Evolutionary conservation across 768 basidiomycete species (phyloP).

Genomic region (Imleria badia): DNA sequence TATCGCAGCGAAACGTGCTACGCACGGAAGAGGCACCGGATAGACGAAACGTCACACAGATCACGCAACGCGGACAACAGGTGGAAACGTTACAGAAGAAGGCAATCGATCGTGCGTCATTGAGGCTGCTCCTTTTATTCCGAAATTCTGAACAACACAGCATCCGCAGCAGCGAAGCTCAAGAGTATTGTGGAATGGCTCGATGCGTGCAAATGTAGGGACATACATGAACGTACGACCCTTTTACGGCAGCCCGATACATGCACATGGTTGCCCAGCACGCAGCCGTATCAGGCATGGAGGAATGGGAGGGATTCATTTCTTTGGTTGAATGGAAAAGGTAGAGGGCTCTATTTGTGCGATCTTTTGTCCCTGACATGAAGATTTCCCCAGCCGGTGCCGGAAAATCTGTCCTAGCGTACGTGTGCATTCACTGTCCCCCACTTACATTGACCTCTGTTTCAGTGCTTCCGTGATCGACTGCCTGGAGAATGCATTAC

Average conservation of each 20-base stretch:
- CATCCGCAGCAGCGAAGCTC: conserved; percentile 3
- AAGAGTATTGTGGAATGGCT: conserved; percentile 3
- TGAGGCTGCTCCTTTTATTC: not conserved
- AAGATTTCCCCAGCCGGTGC: conserved; percentile 8
- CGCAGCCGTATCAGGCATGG: conserved; percentile 1
- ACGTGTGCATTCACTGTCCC: fast-evolving
- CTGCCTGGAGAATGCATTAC: not conserved
- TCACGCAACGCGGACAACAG: too few relatives aligned
- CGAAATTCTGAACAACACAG: too few relatives aligned
- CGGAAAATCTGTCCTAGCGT: conserved; percentile 19
- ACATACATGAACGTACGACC: not conserved
- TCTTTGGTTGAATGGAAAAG: conserved; percentile 17
- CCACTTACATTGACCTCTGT: not conserved
- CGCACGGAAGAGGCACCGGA: too few relatives aligned
- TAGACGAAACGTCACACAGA: too few relatives aligned
- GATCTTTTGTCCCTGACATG: not conserved
- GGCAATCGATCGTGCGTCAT: too few relatives aligned
- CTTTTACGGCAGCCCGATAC: conserved; percentile 3
- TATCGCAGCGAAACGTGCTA: too few relatives aligned
- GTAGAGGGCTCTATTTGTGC: not conserved
- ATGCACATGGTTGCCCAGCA: conserved; percentile 11
- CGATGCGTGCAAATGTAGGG: not conserved
- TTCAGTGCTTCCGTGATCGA: conserved; percentile 17
- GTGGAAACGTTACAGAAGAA: not conserved
- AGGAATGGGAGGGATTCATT: not conserved